Percentiles rank a stretch among this genome's conserved stretches.
Conservation (phyloP, 2,329 filamentous ascomycete genomes). For the Fusarium mundagurra region DNA sequence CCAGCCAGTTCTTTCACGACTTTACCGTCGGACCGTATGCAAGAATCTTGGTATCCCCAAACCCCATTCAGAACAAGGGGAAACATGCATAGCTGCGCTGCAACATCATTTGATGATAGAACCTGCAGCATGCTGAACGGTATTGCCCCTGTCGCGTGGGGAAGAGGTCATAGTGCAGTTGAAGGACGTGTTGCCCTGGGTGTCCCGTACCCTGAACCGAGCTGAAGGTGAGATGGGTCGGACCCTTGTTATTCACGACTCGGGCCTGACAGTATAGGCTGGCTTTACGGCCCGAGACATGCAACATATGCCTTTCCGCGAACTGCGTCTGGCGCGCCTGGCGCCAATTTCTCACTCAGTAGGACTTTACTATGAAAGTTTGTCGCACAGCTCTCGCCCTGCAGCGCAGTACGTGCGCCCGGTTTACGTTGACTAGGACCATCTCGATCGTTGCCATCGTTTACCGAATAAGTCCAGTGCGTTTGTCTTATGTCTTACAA, state of each 20-base stretch:
- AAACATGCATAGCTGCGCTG: neutral
- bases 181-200: neutral
- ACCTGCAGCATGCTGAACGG: neutral
- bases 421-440: neutral
- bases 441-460: neutral
- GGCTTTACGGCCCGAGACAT: slow-evolving; percentile 8
- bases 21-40: neutral
- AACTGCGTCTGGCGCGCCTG: slow-evolving; percentile 31
- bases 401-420: slow-evolving; percentile 2
- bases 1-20: neutral
- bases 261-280: neutral
- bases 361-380: neutral
- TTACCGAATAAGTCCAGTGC: slow-evolving; percentile 12
- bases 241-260: slow-evolving; percentile 7
- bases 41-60: neutral
- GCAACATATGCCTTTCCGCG: neutral
- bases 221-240: slow-evolving; percentile 8
- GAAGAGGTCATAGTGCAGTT: slow-evolving; percentile 10
- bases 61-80: neutral
- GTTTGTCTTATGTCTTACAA: slow-evolving; percentile 3
- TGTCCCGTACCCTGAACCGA: neutral
- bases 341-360: slow-evolving; percentile 2
- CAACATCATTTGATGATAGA: slow-evolving; percentile 16
- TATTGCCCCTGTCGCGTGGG: slow-evolving; percentile 12
- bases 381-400: neutral